These are phyloP conservation scores for Aspergillus hortae DNA, from an alignment of 2,329 filamentous ascomycete species.

Conservation along the genomic window DNA sequence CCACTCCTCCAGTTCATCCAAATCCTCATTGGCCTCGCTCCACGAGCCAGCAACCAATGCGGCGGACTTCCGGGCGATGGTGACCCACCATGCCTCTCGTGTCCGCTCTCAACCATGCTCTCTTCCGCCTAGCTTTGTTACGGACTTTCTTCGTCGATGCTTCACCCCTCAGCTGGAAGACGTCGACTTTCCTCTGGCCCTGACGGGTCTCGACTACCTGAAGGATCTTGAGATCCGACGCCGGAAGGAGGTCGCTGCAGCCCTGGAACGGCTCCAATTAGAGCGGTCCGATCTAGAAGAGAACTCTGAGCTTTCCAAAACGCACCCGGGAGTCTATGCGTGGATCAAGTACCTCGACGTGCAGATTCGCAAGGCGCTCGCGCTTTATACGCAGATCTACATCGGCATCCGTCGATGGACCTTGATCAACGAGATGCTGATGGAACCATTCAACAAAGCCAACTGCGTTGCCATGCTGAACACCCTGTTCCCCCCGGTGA, in stretches of 20 bases:
- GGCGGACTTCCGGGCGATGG: conserved; percentile 40
- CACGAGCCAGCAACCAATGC: conserved; percentile 30
- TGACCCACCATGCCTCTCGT: conserved; percentile 53
- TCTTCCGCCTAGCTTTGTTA: conserved; percentile 61
- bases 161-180: conserved; percentile 55
- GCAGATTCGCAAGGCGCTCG: conserved; percentile 51
- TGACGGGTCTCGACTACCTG: conserved; percentile 64
- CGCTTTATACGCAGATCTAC: conserved; percentile 60
- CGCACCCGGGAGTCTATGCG: conserved; percentile 52
- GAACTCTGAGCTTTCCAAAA: conserved; percentile 46
- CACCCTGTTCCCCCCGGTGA: conserved; percentile 60
- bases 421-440: conserved; percentile 62
- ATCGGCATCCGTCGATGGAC: conserved; percentile 62
- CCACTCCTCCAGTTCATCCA: conserved; percentile 28
- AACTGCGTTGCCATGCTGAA: conserved; percentile 68
- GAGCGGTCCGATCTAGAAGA: conserved; percentile 47
- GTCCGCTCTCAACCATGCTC: conserved; percentile 59
- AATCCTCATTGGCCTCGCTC: conserved; percentile 20
- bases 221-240: conserved; percentile 60
- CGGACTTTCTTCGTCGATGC: conserved; percentile 57
- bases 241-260: conserved; percentile 54
- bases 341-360: conserved; percentile 54
- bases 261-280: conserved; percentile 53
- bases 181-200: conserved; percentile 63
- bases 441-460: conserved; percentile 60